Evolutionary conservation across 2,329 filamentous ascomycete genomes (phyloP).

Genomic region (Fusarium cicatricum): DNA sequence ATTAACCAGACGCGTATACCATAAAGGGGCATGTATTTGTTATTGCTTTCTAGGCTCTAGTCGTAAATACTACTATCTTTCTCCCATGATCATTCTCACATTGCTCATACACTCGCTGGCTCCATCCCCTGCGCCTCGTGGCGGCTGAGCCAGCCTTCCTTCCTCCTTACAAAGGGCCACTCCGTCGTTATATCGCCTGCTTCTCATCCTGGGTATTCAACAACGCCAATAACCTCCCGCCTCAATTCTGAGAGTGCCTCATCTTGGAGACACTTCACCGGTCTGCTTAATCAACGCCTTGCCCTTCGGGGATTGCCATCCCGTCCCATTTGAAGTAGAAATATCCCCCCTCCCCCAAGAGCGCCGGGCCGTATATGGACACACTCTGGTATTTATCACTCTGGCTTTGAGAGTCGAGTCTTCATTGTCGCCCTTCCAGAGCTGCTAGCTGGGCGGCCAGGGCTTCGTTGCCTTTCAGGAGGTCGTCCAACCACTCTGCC

Average conservation of each 20-base stretch:
- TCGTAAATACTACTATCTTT: not conserved
- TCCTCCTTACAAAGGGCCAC: slow-evolving; percentile 8
- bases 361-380: slow-evolving; percentile 26
- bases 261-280: slow-evolving; percentile 8
- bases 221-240: slow-evolving; percentile 17
- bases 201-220: slow-evolving; percentile 31
- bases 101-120: slow-evolving; percentile 25
- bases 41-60: slow-evolving; percentile 9
- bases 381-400: slow-evolving; percentile 5
- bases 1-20: not conserved
- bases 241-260: slow-evolving; percentile 12
- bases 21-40: not conserved
- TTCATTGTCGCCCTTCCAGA: slow-evolving; percentile 39
- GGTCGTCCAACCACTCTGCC: slow-evolving; percentile 78
- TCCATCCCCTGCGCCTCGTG: not conserved
- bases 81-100: slow-evolving; percentile 34
- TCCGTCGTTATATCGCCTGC: slow-evolving; percentile 30
- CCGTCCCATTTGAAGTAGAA: slow-evolving; percentile 19
- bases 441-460: slow-evolving; percentile 62
- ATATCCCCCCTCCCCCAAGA: slow-evolving; percentile 20
- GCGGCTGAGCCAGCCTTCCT: slow-evolving; percentile 20
- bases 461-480: slow-evolving; percentile 73
- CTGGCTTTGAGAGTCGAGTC: not conserved
- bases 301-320: slow-evolving; percentile 25
- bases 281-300: slow-evolving; percentile 35